These are phyloP conservation scores for Catenaria anguillulae DNA, from an alignment of 371 early-diverging fungal species.

Conservation along the genomic window DNA sequence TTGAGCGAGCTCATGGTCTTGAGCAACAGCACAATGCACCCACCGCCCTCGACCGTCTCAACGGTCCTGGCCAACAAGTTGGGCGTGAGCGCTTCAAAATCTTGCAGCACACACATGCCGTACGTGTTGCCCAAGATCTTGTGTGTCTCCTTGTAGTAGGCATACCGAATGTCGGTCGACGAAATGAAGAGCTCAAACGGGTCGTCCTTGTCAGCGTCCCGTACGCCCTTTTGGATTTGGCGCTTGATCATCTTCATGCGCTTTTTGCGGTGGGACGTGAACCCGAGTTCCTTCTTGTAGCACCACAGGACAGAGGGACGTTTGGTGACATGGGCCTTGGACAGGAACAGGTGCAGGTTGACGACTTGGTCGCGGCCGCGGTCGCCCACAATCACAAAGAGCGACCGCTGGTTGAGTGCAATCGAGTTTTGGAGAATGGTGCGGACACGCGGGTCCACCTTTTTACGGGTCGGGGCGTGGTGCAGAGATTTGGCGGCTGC, in stretches of 20 bases:
- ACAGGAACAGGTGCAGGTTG: constrained; percentile 87
- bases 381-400: constrained; percentile 95
- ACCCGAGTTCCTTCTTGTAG: constrained; percentile 95
- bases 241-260: constrained; percentile 83
- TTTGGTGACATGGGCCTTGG: constrained; percentile 78
- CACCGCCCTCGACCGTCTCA: constrained; percentile 99
- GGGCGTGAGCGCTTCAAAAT: constrained; percentile 97
- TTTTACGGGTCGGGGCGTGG: constrained; percentile 18
- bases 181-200: constrained; percentile 92
- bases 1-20: constrained; percentile 88
- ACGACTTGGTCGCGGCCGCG: constrained; percentile 91
- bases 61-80: constrained; percentile 93
- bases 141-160: constrained; percentile 97
- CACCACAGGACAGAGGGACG: constrained; percentile 95
- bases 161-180: constrained; percentile 87
- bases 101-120: constrained; percentile 97
- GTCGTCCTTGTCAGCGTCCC: constrained; percentile 82
- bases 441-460: constrained; percentile 83
- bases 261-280: constrained; percentile 89
- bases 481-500: not conserved
- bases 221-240: constrained; percentile 73
- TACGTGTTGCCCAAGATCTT: constrained; percentile 97
- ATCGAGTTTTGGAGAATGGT: constrained; percentile 85
- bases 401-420: constrained; percentile 75
- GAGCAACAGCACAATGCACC: constrained; percentile 83